Evolutionary conservation across 257 asterid species (phyloP).

Genomic region (Gardenia jasminoides): DNA sequence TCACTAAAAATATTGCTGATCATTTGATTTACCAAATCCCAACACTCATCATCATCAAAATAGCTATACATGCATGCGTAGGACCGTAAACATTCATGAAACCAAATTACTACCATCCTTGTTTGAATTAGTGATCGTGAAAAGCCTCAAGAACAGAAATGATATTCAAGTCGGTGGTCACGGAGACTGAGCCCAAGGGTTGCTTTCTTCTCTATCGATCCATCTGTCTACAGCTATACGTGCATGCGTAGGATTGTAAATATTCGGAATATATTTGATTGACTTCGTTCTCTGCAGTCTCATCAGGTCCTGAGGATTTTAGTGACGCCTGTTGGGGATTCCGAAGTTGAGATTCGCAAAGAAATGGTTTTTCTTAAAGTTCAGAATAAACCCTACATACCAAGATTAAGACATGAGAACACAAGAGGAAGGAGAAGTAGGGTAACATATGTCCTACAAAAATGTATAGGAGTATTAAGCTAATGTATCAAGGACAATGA

Average conservation of each 20-base stretch:
- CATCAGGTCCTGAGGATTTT: neutral
- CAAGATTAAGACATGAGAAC: neutral
- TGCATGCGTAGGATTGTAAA: neutral
- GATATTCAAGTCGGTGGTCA: too few species aligned
- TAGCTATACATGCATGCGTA: too few species aligned
- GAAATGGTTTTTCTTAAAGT: neutral
- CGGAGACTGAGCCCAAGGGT: too few species aligned
- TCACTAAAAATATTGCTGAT: too few species aligned
- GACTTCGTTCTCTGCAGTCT: neutral
- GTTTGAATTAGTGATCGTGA: too few species aligned
- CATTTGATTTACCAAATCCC: too few species aligned
- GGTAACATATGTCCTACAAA: neutral
- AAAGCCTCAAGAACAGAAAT: too few species aligned
- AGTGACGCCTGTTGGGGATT: conserved; percentile 1
- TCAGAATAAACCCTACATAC: neutral
- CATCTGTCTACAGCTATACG: neutral
- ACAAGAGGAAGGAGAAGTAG: neutral
- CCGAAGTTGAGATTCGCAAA: neutral
- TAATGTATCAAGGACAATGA: neutral
- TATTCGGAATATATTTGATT: neutral
- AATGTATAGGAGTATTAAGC: neutral
- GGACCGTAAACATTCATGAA: too few species aligned
- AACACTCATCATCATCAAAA: too few species aligned
- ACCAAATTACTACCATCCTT: too few species aligned
- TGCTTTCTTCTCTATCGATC: neutral